These are phyloP conservation scores for Zygotorulaspora mrakii DNA, from an alignment of 1,139 yeast genomes.

Conservation along the genomic window DNA sequence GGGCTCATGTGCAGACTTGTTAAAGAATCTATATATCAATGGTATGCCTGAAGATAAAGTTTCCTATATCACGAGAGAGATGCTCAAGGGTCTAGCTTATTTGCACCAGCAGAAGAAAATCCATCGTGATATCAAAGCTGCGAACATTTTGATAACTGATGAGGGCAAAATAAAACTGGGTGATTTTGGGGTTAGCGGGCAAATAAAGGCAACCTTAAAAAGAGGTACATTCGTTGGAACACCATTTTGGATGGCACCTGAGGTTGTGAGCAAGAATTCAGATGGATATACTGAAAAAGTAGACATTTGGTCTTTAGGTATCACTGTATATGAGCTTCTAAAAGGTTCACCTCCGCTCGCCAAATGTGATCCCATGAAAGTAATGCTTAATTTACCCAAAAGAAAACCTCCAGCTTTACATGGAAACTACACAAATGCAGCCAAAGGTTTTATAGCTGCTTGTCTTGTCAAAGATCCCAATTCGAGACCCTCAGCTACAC, in stretches of 20 bases:
- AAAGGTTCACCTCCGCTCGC: constrained; percentile 72
- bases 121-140: constrained; percentile 85
- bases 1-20: constrained; percentile 78
- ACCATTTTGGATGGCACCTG: constrained; percentile 95
- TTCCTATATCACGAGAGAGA: constrained; percentile 56
- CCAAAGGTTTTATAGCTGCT: constrained; percentile 56
- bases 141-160: constrained; percentile 66
- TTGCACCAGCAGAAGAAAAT: constrained; percentile 68
- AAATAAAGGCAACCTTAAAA: constrained; percentile 56
- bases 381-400: constrained; percentile 66
- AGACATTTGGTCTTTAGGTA: constrained; percentile 87
- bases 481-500: constrained; percentile 48
- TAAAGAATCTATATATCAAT: constrained; percentile 45
- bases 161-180: constrained; percentile 66
- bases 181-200: constrained; percentile 87
- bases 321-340: constrained; percentile 70
- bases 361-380: constrained; percentile 69
- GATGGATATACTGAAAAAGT: constrained; percentile 73
- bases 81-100: constrained; percentile 62
- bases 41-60: constrained; percentile 55
- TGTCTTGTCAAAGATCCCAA: constrained; percentile 59
- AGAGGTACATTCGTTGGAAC: constrained; percentile 82
- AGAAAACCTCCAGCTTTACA: constrained; percentile 60
- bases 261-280: constrained; percentile 48
- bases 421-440: constrained; percentile 44